These are phyloP conservation scores for Orobanche coerulescens DNA, from an alignment of 257 asterid species.

Conservation along the genomic window DNA sequence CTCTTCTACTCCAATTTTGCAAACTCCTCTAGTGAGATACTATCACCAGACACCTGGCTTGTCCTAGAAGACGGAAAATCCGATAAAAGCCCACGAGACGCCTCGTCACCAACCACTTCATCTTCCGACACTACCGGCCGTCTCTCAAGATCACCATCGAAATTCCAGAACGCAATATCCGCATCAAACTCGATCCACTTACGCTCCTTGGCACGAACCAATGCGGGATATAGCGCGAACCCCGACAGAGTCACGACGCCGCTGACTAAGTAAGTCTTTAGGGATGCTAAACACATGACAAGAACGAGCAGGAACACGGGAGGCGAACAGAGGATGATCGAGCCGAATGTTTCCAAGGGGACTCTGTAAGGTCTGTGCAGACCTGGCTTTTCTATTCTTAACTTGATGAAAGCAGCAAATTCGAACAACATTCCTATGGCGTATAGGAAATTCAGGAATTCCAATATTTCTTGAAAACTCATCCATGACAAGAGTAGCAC, in stretches of 20 bases:
- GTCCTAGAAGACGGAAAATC: slow-evolving; percentile 15
- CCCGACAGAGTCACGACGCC: slow-evolving; percentile 51
- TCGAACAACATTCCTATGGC: slow-evolving; percentile 86
- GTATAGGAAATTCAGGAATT: slow-evolving; percentile 85
- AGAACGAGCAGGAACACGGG: slow-evolving; percentile 64
- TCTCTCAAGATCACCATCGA: slow-evolving; percentile 26
- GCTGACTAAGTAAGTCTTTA: slow-evolving; percentile 57
- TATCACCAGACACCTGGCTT: slow-evolving; percentile 5
- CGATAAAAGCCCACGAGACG: slow-evolving; percentile 30
- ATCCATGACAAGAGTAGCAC: slow-evolving; percentile 86
- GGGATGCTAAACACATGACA: slow-evolving; percentile 80
- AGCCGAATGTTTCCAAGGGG: slow-evolving; percentile 59
- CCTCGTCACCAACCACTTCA: slow-evolving; percentile 25
- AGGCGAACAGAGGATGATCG: slow-evolving; percentile 66
- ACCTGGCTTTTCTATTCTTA: slow-evolving; percentile 64
- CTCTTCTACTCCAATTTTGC: slow-evolving; percentile 31
- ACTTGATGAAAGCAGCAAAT: slow-evolving; percentile 75
- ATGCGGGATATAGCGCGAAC: slow-evolving; percentile 40
- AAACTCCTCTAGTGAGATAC: slow-evolving; percentile 4
- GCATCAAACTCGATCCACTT: slow-evolving; percentile 41
- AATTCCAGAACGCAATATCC: slow-evolving; percentile 8
- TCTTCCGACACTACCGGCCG: slow-evolving; percentile 20
- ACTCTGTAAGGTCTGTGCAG: slow-evolving; percentile 82
- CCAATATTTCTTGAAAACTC: slow-evolving; percentile 91
- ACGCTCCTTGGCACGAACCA: slow-evolving; percentile 38